These are phyloP conservation scores for Clarireedia hainanense DNA, from an alignment of 2,329 filamentous ascomycete species.

Conservation along the genomic window DNA sequence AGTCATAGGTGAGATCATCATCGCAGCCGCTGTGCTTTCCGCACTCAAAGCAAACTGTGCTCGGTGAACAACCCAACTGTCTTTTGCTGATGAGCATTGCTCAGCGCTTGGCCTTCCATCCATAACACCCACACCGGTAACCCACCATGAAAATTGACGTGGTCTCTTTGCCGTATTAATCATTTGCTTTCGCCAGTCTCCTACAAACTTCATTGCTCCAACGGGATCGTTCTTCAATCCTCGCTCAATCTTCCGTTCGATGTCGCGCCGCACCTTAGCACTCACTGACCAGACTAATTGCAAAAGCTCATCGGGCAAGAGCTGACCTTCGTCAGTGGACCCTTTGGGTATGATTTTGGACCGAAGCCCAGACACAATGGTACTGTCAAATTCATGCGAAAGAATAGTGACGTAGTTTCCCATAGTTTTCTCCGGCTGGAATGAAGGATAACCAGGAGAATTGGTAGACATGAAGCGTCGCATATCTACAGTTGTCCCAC, in stretches of 20 bases:
- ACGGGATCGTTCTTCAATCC: neutral
- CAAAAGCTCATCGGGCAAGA: neutral
- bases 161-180: neutral
- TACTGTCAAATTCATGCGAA: neutral
- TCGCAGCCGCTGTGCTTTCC: neutral
- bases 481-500: neutral
- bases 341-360: neutral
- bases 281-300: neutral
- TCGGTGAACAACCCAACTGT: neutral
- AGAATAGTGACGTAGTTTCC: neutral
- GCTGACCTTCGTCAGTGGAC: neutral
- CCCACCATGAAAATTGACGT: neutral
- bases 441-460: too few relatives aligned
- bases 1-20: neutral
- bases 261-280: neutral
- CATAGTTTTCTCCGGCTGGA: neutral
- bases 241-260: neutral
- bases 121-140: neutral
- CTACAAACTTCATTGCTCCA: neutral
- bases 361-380: neutral
- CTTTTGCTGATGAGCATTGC: neutral
- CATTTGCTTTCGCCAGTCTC: neutral
- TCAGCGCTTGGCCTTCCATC: neutral
- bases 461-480: neutral
- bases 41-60: neutral